Percentiles rank a stretch among this genome's conserved stretches.
Conservation (phyloP, 441 rosid species). For the Croton laevigatus region DNA sequence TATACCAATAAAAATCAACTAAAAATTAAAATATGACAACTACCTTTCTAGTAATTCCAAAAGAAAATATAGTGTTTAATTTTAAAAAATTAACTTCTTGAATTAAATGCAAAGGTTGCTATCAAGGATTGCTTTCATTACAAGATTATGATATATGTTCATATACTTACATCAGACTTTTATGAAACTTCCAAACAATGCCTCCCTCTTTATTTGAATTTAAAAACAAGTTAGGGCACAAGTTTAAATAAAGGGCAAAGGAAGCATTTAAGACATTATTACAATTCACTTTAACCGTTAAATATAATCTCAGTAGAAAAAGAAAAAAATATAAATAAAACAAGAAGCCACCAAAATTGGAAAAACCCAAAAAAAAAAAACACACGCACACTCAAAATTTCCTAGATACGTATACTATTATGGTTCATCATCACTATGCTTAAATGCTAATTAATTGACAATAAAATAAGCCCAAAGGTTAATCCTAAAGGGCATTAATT, state of each 20-base stretch:
- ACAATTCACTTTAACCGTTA: not conserved
- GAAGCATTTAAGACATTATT: not conserved
- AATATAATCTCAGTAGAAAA: not conserved
- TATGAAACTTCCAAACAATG: not conserved
- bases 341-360: too few species aligned
- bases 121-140: not conserved
- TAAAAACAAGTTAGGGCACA: not conserved
- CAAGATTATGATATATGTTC: not conserved
- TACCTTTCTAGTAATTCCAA: too few species aligned
- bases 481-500: not conserved
- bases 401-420: not conserved
- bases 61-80: too few species aligned
- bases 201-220: not conserved
- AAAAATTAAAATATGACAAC: too few species aligned
- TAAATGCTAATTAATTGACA: not conserved
- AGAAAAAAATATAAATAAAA: too few species aligned
- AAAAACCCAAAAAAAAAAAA: too few species aligned
- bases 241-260: too few species aligned
- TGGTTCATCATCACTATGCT: not conserved
- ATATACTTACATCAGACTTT: not conserved
- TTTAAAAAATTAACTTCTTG: too few species aligned
- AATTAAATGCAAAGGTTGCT: not conserved
- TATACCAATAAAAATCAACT: too few species aligned
- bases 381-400: too few species aligned
- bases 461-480: conserved; percentile 3